Evolutionary conservation across 2,329 filamentous ascomycete species (phyloP).

Genomic region (Magnaporthiopsis rhizophila): DNA sequence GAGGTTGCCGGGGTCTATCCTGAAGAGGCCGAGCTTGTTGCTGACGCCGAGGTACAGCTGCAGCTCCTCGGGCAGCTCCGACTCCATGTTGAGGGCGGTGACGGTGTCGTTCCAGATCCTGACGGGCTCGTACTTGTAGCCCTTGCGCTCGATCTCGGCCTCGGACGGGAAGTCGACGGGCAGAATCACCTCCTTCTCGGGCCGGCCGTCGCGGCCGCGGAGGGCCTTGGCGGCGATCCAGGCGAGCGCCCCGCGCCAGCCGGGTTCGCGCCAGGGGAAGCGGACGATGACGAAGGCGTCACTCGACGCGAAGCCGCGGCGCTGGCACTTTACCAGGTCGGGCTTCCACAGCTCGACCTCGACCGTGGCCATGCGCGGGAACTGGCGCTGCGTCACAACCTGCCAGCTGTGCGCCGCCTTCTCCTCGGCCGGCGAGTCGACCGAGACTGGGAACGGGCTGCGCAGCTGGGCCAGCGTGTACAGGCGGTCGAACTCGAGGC

Average conservation of each 20-base stretch:
- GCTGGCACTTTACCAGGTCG: conserved; percentile 47
- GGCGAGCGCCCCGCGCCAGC: conserved; percentile 38
- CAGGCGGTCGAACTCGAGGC: conserved; percentile 72
- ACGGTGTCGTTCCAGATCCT: conserved; percentile 56
- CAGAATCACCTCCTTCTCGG: conserved; percentile 57
- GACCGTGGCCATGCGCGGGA: conserved; percentile 64
- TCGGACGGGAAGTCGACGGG: conserved; percentile 55
- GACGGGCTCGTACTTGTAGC: conserved; percentile 54
- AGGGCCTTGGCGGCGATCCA: conserved; percentile 42
- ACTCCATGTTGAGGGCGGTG: conserved; percentile 46
- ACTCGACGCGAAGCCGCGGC: conserved; percentile 32
- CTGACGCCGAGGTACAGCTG: conserved; percentile 58
- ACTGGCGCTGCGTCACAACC: conserved; percentile 62
- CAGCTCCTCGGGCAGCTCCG: conserved; percentile 54
- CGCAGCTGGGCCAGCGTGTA: conserved; percentile 71
- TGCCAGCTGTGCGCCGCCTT: conserved; percentile 50
- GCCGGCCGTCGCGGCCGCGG: conserved; percentile 37
- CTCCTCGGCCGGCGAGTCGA: conserved; percentile 23
- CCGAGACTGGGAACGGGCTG: conserved; percentile 35
- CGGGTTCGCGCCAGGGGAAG: conserved; percentile 52
- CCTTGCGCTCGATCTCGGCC: conserved; percentile 47
- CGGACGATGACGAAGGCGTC: conserved; percentile 57
- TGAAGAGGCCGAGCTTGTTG: conserved; percentile 60
- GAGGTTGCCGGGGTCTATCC: conserved; percentile 49
- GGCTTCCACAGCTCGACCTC: conserved; percentile 61